A percentile compares a stretch with the other conserved stretches of the same genome.
Conservation (phyloP, 768 basidiomycete genomes). For the Paxillus ammoniavirescens region DNA sequence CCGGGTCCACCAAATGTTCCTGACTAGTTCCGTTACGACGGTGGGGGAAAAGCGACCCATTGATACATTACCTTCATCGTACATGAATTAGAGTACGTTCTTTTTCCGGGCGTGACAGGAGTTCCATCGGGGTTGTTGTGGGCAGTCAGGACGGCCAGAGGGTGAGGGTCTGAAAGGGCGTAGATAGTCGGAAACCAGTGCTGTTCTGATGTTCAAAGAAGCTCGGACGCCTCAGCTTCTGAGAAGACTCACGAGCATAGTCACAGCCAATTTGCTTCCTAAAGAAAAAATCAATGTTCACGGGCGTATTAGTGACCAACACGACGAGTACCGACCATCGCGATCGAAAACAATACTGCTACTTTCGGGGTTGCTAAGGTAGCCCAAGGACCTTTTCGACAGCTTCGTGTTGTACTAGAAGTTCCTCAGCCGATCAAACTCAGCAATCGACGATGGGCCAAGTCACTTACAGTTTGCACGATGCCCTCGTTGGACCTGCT, state of each 20-base stretch:
- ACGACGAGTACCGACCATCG: slow-evolving; percentile 45
- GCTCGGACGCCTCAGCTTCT: background rate
- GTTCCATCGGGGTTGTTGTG: slow-evolving; percentile 54
- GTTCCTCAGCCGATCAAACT: slow-evolving; percentile 30
- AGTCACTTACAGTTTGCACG: slow-evolving; percentile 36
- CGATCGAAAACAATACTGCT: slow-evolving; percentile 69
- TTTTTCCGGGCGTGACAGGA: slow-evolving; percentile 41
- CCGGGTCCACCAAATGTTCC: slow-evolving; percentile 71
- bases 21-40: slow-evolving; percentile 43
- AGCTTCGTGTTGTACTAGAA: slow-evolving; percentile 45
- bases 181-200: slow-evolving; percentile 73
- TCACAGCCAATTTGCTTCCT: slow-evolving; percentile 66
- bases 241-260: slow-evolving; percentile 54
- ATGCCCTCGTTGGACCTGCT: slow-evolving; percentile 49
- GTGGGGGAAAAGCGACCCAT: background rate
- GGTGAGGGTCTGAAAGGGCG: slow-evolving; percentile 60
- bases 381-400: slow-evolving; percentile 37
- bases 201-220: slow-evolving; percentile 33
- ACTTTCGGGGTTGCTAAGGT: slow-evolving; percentile 60
- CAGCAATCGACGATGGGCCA: slow-evolving; percentile 3
- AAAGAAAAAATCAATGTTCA: background rate
- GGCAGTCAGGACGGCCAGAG: slow-evolving; percentile 68
- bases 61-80: slow-evolving; percentile 67
- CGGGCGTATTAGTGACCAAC: slow-evolving; percentile 4
- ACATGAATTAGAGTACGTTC: slow-evolving; percentile 67